These are phyloP conservation scores for Leccinum uliginosum DNA, from an alignment of 768 basidiomycete genomes.

Conservation along the genomic window DNA sequence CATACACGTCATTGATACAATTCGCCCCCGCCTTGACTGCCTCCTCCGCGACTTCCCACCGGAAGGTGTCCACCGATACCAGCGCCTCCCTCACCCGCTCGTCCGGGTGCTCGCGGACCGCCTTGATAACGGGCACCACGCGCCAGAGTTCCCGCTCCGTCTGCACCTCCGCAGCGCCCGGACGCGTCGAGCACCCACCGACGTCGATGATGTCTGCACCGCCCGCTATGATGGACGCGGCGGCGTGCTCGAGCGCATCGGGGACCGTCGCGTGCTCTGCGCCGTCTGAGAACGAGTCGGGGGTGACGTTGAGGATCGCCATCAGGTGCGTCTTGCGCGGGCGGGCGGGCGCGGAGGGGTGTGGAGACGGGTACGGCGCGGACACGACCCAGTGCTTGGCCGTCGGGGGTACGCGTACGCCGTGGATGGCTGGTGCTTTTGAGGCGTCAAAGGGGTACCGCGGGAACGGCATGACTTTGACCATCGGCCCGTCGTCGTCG, in stretches of 20 bases:
- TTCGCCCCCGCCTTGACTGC: slow-evolving; percentile 72
- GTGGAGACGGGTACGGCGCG: slow-evolving; percentile 10
- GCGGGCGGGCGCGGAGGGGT: slow-evolving; percentile 6
- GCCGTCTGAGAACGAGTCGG: slow-evolving; percentile 96
- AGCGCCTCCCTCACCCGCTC: slow-evolving; percentile 11
- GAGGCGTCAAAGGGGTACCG: slow-evolving; percentile 37
- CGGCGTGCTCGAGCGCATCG: slow-evolving; percentile 51
- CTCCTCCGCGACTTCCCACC: slow-evolving; percentile 14
- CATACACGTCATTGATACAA: slow-evolving; percentile 91
- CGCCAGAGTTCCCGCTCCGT: slow-evolving; percentile 66
- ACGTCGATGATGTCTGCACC: slow-evolving; percentile 85
- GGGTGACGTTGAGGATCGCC: slow-evolving; percentile 90
- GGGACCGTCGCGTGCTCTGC: slow-evolving; percentile 48
- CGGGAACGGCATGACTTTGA: slow-evolving; percentile 75
- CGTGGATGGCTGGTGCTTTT: slow-evolving; percentile 5
- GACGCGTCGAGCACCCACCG: slow-evolving; percentile 92
- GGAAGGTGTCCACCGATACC: slow-evolving; percentile 28
- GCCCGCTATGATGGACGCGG: slow-evolving; percentile 38
- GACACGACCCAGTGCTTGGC: slow-evolving; percentile 22
- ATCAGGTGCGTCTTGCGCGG: slow-evolving; percentile 63
- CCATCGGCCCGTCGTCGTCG: slow-evolving; percentile 47
- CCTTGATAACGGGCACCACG: slow-evolving; percentile 66
- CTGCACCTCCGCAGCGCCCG: slow-evolving; percentile 64
- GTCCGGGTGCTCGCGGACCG: slow-evolving; percentile 41
- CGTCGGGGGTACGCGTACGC: slow-evolving; percentile 18